These are phyloP conservation scores for Quercus parvula DNA, from an alignment of 306 rosid species.

Conservation along the genomic window DNA sequence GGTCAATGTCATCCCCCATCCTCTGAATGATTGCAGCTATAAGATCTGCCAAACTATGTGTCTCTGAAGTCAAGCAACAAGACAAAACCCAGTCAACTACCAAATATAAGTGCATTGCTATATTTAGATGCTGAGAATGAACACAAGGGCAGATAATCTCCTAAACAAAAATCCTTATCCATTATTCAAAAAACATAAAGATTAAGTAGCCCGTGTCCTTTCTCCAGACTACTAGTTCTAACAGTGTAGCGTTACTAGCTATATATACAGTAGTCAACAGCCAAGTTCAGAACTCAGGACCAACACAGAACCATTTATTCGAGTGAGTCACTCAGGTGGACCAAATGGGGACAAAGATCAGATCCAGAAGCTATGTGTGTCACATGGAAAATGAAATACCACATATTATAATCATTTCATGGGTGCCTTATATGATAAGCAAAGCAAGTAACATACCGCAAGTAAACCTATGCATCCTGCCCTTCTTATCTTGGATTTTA, in stretches of 20 bases:
- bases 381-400: slow-evolving; percentile 8
- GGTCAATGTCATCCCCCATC: slow-evolving; percentile 72
- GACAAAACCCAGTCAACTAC: slow-evolving; percentile 24
- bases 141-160: not conserved
- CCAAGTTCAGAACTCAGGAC: not conserved
- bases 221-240: not conserved
- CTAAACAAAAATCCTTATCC: not conserved
- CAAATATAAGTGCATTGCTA: not conserved
- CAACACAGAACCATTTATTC: not conserved
- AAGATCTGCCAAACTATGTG: slow-evolving; percentile 72
- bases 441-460: slow-evolving; percentile 55
- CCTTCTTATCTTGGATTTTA: slow-evolving; percentile 77
- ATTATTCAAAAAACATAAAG: not conserved
- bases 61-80: slow-evolving; percentile 52
- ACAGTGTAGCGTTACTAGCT: not conserved
- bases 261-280: not conserved
- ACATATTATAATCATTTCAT: not conserved
- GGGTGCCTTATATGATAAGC: slow-evolving; percentile 6
- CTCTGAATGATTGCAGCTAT: slow-evolving; percentile 77
- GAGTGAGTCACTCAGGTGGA: not conserved
- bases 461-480: slow-evolving; percentile 78
- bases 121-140: not conserved
- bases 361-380: slow-evolving; percentile 15
- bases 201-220: no score
- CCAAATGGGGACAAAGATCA: not conserved